These are phyloP conservation scores for Daldinia bambusicola DNA, from an alignment of 495 filamentous ascomycete genomes.

Conservation along the genomic window DNA sequence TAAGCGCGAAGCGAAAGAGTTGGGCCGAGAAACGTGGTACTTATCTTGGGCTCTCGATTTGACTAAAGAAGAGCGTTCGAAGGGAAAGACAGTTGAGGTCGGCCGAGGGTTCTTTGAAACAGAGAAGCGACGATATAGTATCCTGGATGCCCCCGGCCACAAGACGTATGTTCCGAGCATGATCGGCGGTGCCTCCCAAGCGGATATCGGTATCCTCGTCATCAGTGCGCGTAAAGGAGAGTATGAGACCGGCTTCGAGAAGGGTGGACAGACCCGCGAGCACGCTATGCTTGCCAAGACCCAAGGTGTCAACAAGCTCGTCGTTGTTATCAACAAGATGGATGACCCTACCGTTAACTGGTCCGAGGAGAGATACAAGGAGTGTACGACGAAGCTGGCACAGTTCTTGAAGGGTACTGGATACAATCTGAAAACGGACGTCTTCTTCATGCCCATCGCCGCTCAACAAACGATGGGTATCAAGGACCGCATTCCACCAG, in stretches of 20 bases:
- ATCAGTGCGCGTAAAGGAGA: conserved; percentile 98
- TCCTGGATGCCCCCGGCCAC: conserved; percentile 95
- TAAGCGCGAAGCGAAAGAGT: conserved; percentile 94
- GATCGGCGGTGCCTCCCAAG: conserved; percentile 96
- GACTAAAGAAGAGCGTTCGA: conserved; percentile 93
- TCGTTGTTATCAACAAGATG: conserved; percentile 97
- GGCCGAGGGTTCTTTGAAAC: conserved; percentile 97
- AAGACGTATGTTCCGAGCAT: conserved; percentile 96
- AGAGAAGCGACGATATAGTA: conserved; percentile 85
- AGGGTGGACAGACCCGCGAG: conserved; percentile 96
- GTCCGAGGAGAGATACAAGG: conserved; percentile 89
- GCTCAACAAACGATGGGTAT: conserved; percentile 86
- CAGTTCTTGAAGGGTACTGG: conserved; percentile 90
- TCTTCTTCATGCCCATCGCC: conserved; percentile 96
- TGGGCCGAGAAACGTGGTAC: conserved; percentile 97
- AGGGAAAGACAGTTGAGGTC: conserved; percentile 99
- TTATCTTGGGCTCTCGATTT: conserved; percentile 97
- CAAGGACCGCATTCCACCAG: conserved; percentile 84
- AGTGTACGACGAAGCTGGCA: conserved; percentile 88
- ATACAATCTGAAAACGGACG: conserved; percentile 90
- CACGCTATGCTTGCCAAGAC: conserved; percentile 97
- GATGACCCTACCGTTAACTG: conserved; percentile 96
- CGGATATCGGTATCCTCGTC: conserved; percentile 94
- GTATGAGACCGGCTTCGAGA: conserved; percentile 99
- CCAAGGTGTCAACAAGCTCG: conserved; percentile 94